phyloP scores from a whole-genome alignment of 2,329 filamentous ascomycete genomes.

The Paracoccidioides lutzii region DNA sequence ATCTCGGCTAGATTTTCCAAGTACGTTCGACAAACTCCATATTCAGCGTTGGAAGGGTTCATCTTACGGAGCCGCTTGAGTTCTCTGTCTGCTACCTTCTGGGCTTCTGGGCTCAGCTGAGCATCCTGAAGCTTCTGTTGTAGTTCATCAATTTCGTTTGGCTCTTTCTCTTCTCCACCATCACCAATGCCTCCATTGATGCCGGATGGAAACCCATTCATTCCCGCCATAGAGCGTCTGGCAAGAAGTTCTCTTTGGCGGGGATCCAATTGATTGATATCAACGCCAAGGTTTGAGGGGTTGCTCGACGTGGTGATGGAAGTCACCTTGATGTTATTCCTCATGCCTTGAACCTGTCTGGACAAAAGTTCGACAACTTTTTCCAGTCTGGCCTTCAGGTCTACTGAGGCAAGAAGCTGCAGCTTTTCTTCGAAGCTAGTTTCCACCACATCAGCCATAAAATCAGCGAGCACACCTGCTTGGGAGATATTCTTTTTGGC shows the following conservation, averaged over 20 bases:
- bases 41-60: slow-evolving; percentile 91
- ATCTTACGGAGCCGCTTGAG: slow-evolving; percentile 83
- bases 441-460: slow-evolving; percentile 89
- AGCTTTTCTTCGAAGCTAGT: slow-evolving; percentile 84
- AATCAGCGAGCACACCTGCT: slow-evolving; percentile 78
- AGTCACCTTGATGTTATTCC: slow-evolving; percentile 76
- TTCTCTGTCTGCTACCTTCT: slow-evolving; percentile 83
- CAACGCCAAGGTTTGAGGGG: slow-evolving; percentile 46
- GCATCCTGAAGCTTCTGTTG: slow-evolving; percentile 77
- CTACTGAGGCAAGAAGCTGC: slow-evolving; percentile 66
- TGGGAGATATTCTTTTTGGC: slow-evolving; percentile 67
- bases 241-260: slow-evolving; percentile 34
- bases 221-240: slow-evolving; percentile 31
- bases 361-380: slow-evolving; percentile 74
- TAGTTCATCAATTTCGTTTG: slow-evolving; percentile 81
- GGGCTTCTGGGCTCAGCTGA: slow-evolving; percentile 66
- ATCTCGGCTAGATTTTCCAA: slow-evolving; percentile 89
- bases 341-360: slow-evolving; percentile 69
- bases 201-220: slow-evolving; percentile 22
- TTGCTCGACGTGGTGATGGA: slow-evolving; percentile 56
- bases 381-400: slow-evolving; percentile 63
- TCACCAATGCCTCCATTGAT: slow-evolving; percentile 35
- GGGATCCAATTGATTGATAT: slow-evolving; percentile 40
- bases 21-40: slow-evolving; percentile 85
- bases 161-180: slow-evolving; percentile 60